These are phyloP conservation scores for Zygosaccharomyces sapae DNA, from an alignment of 1,139 yeast genomes.

Conservation along the genomic window DNA sequence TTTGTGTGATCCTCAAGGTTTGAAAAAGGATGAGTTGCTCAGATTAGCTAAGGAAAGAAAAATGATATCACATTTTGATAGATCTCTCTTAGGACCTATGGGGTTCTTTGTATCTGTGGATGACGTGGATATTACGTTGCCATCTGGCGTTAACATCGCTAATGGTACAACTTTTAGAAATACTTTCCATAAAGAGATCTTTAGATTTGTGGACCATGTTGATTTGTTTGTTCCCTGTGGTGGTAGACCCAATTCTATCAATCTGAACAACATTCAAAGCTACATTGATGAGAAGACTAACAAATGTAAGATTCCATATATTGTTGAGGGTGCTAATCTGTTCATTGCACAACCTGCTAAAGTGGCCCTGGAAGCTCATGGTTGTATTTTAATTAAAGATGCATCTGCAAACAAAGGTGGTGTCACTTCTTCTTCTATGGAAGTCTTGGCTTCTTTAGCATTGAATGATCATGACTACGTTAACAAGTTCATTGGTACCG, in stretches of 20 bases:
- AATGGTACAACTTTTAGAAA: slow-evolving; percentile 93
- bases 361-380: slow-evolving; percentile 77
- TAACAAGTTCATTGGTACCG: slow-evolving; percentile 44
- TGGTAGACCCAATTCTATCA: slow-evolving; percentile 96
- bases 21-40: slow-evolving; percentile 71
- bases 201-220: slow-evolving; percentile 63
- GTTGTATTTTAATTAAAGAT: slow-evolving; percentile 84
- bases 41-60: slow-evolving; percentile 75
- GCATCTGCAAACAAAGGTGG: slow-evolving; percentile 99
- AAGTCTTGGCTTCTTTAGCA: slow-evolving; percentile 90
- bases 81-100: slow-evolving; percentile 56
- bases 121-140: slow-evolving; percentile 73
- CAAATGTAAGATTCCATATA: slow-evolving; percentile 72
- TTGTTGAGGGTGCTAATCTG: slow-evolving; percentile 96
- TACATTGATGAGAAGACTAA: slow-evolving; percentile 75
- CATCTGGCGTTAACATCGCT: slow-evolving; percentile 66
- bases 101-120: slow-evolving; percentile 87
- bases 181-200: slow-evolving; percentile 73
- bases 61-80: slow-evolving; percentile 71
- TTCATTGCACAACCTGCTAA: slow-evolving; percentile 95
- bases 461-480: slow-evolving; percentile 84
- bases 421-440: slow-evolving; percentile 93
- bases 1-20: slow-evolving; percentile 83
- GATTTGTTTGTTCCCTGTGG: slow-evolving; percentile 96
- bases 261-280: slow-evolving; percentile 71